Evolutionary conservation across 2,329 filamentous ascomycete genomes (phyloP).

Genomic region (Knoxdaviesia proteae): DNA sequence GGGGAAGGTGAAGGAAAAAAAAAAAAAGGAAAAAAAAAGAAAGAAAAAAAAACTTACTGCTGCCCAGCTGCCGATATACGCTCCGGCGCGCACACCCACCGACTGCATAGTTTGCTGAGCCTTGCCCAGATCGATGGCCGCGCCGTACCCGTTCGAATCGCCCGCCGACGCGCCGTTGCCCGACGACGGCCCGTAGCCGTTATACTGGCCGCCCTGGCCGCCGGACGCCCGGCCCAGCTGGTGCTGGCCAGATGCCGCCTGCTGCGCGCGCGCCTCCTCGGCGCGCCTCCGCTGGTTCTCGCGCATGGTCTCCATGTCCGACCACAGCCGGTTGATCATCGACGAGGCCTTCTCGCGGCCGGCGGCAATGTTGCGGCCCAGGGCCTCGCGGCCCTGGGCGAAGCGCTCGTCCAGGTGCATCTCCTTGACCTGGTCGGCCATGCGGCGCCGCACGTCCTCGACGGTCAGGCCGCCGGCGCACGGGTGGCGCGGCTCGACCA

Average conservation of each 20-base stretch:
- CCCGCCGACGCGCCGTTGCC: too few species aligned
- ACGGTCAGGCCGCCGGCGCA: constrained; percentile 83
- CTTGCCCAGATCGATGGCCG: constrained; percentile 14
- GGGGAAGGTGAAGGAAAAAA: too few species aligned
- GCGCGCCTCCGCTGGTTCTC: constrained; percentile 22
- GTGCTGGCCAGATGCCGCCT: constrained; percentile 2
- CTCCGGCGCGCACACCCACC: constrained; percentile 33
- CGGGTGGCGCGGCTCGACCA: constrained; percentile 81
- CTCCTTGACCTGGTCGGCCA: constrained; percentile 83
- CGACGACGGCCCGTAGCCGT: too few species aligned
- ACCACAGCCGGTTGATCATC: constrained; percentile 73
- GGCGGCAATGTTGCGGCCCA: constrained; percentile 75
- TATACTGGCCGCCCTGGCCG: too few species aligned
- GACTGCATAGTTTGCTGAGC: constrained; percentile 24
- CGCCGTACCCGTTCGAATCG: constrained; percentile 5
- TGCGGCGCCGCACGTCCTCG: constrained; percentile 77
- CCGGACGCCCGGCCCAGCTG: neutral
- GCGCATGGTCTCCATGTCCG: constrained; percentile 55
- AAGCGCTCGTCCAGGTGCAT: constrained; percentile 84
- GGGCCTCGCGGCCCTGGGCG: constrained; percentile 59
- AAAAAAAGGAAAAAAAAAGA: neutral
- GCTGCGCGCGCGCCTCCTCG: constrained; percentile 15
- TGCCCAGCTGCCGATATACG: constrained; percentile 50
- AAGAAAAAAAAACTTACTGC: constrained; percentile 9
- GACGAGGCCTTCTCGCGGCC: constrained; percentile 75